Evolutionary conservation across 306 rosid species (phyloP), one percentile per base, ranked within the genome.

Genomic region (Parietaria judaica): DNA sequence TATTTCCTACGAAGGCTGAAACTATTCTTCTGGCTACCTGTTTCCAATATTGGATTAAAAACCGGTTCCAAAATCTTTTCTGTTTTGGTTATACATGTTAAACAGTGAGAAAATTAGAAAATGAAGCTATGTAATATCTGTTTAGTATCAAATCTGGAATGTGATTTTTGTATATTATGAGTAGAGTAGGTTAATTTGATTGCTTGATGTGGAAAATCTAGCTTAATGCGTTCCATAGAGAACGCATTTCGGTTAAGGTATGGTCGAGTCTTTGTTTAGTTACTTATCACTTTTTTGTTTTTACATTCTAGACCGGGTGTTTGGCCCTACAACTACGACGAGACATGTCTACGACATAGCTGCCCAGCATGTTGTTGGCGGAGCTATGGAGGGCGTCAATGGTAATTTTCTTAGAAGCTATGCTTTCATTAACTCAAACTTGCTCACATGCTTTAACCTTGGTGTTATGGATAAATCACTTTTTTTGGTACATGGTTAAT

Each of bases 251-350:
- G 51, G 59, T 56, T 39, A 38, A 55, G 31, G 4, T 44, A n/a
- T 57, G 7, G 4, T 13, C 49, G 48, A 43, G 23, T 53, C 44
- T n/a, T 57, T 13, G 59, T 13, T 41, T 71, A 2, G 51, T 57
- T 48, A 34, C 46, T 66, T n/a, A 59, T 58, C 38, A 43, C 56
- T 38, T 63, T 23, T 73, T 54, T 44, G 47, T 52, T 79, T 41
- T 53, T 36, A 77, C 66, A 56, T 69, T 68, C 75, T 74, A 94
- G 99, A 94, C 70, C 81, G 89, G 60, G 97, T 94, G 60, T 94
- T 94, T 65, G 99, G 99, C 68, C 99, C 99, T 55, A 86, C 97
- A 34, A 94, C 99, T 61, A 94, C 99, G 55, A 94, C 99, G 10
- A 88, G 95, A 15, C 97, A 94, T 66, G 99, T 94, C 70, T 94